A percentile compares a stretch with the other conserved stretches of the same genome.
These are phyloP conservation scores for Clonostachys solani DNA, from an alignment of 2,329 filamentous ascomycete genomes.

Conservation along the genomic window DNA sequence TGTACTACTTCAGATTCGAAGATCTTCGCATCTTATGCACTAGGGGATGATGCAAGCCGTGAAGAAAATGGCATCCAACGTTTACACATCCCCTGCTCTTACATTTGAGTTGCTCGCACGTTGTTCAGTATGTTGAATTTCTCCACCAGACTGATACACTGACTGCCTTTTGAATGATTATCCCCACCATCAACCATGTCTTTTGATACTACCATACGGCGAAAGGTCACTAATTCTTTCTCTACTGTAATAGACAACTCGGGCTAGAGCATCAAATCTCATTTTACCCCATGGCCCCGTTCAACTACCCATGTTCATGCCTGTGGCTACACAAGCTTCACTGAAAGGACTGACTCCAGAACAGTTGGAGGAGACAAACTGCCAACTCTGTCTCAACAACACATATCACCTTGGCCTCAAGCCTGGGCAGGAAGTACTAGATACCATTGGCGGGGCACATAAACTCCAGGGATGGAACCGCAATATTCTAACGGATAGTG, in stretches of 20 bases:
- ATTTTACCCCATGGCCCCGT: conserved; percentile 90
- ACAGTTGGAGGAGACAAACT: conserved; percentile 85
- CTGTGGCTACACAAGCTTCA: conserved; percentile 93
- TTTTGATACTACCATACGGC: too few species aligned
- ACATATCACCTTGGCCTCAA: conserved; percentile 96
- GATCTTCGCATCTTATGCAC: background rate
- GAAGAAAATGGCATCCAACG: conserved; percentile 43
- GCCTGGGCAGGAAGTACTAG: conserved; percentile 85
- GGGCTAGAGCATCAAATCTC: conserved; percentile 84
- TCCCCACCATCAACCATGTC: background rate
- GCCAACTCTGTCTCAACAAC: conserved; percentile 91
- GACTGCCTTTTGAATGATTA: background rate
- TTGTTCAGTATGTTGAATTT: conserved; percentile 64
- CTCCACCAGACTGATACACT: background rate
- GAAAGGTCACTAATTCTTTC: background rate
- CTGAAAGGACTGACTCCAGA: conserved; percentile 91
- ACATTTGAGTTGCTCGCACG: conserved; percentile 73
- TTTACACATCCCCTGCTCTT: conserved; percentile 61
- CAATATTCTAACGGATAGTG: conserved; percentile 85
- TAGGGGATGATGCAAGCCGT: conserved; percentile 17
- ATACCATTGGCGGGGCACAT: conserved; percentile 87
- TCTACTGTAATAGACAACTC: conserved; percentile 65
- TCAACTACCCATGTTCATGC: conserved; percentile 94
- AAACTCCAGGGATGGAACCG: conserved; percentile 92
- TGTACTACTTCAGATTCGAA: too few species aligned